A percentile compares a stretch with the other conserved stretches of the same genome.
Conservation (phyloP, 495 filamentous ascomycete genomes). For the Talaromyces stipitatus region DNA sequence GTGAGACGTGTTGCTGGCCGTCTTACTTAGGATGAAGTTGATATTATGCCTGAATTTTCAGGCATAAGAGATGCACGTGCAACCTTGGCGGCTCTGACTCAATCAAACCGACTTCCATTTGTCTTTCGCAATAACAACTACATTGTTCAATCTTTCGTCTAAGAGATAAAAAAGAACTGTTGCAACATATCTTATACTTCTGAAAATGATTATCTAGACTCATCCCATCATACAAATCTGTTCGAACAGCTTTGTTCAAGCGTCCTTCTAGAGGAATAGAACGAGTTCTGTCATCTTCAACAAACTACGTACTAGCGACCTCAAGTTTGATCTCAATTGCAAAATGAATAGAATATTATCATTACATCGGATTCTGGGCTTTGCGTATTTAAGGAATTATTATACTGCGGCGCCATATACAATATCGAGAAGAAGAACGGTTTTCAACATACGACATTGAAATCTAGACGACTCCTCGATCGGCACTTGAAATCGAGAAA, state of each 20-base stretch:
- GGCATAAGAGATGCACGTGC: neutral
- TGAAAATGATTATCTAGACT: neutral
- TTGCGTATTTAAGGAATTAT: conserved; percentile 2
- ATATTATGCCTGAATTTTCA: neutral
- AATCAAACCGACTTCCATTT: neutral
- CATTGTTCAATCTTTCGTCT: neutral
- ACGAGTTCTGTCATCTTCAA: neutral
- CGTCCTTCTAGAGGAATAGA: neutral
- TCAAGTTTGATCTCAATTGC: neutral
- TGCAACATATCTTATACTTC: neutral
- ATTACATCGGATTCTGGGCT: conserved; percentile 1
- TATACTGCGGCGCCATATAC: neutral
- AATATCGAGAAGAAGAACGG: conserved; percentile 2
- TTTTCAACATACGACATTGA: neutral
- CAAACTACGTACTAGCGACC: neutral
- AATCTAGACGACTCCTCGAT: neutral
- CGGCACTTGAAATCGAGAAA: neutral
- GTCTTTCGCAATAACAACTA: neutral
- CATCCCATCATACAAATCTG: neutral
- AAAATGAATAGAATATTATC: conserved; percentile 4
- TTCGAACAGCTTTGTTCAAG: conserved; percentile 1
- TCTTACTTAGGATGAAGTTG: no score
- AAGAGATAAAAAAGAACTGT: neutral
- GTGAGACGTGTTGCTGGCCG: neutral
- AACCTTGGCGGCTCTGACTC: neutral